Base-by-base conservation (phyloP, 768 basidiomycete species). In the Candolleomyces efflorescens region DNA sequence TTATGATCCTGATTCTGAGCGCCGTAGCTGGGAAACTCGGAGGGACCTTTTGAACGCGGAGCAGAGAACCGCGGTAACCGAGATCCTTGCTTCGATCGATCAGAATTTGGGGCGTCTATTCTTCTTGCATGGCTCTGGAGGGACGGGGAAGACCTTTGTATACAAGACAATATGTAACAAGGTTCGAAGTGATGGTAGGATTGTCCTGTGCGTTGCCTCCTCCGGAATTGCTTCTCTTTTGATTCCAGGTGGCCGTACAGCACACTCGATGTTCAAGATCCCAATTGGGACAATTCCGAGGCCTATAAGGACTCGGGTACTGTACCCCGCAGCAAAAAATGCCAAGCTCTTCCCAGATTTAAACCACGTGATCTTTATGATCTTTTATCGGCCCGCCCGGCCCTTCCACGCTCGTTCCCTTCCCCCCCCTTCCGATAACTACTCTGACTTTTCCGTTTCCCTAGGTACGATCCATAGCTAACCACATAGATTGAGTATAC, bases 251-350 rank as follows among this genome's bases (percentile, higher is more conserved):
- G 81, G 80, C 4, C 62, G 70, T 0, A 83, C 81, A 26, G 69
- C 78, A 3, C 79, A 84, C 62, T 81, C 77, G 0, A 60, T 39
- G 0, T 82, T 82, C 68, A 78, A 79, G 56, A 78, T 82, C 55
- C 82, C 79, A 2, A 69, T 82, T 47, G 63, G 69, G n/a, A n/a
- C n/a, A n/a, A n/a, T n/a, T n/a, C n/a, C n/a, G n/a, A n/a, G n/a
- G n/a, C n/a, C n/a, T n/a, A n/a, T n/a, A n/a, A n/a, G n/a, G n/a
- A n/a, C n/a, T n/a, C n/a, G n/a, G n/a, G n/a, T n/a, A n/a, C n/a
- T n/a, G n/a, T n/a, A n/a, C n/a, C n/a, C n/a, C n/a, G n/a, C n/a
- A n/a, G n/a, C n/a, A n/a, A n/a, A n/a, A n/a, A n/a, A n/a, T n/a
- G n/a, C n/a, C n/a, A n/a, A n/a, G n/a, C n/a, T n/a, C n/a, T n/a